Evolutionary conservation across 768 basidiomycete genomes (phyloP).

Genomic region (Lactarius evosmus): DNA sequence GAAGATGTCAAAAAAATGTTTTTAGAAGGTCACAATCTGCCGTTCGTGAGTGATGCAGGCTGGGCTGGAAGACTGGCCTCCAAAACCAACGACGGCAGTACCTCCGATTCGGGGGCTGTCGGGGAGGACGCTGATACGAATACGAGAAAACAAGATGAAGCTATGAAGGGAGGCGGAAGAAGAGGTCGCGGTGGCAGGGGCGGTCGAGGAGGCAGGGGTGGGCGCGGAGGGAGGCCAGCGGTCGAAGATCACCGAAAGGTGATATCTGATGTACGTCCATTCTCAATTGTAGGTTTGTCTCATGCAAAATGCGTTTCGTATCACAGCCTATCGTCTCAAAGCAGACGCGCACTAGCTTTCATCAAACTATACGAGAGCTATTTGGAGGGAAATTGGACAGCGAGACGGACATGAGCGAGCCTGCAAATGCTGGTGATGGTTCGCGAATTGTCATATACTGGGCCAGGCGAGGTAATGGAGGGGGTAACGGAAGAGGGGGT

Average conservation of each 20-base stretch:
- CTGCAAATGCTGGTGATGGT: constrained; percentile 57
- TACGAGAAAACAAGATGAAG: constrained; percentile 31
- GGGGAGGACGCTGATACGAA: constrained; percentile 27
- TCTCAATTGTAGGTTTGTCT: constrained; percentile 23
- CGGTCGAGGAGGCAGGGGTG: constrained; percentile 45
- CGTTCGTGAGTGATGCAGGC: constrained; percentile 67
- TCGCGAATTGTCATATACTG: constrained; percentile 78
- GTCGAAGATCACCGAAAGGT: constrained; percentile 72
- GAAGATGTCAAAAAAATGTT: constrained; percentile 66
- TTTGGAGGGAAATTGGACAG: constrained; percentile 85
- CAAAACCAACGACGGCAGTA: constrained; percentile 32
- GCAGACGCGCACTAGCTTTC: constrained; percentile 74
- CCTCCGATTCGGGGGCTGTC: constrained; percentile 22
- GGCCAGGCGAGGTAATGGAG: constrained; percentile 50
- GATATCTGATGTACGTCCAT: constrained; percentile 67
- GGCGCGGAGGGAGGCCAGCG: constrained; percentile 42
- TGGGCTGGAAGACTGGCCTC: constrained; percentile 57
- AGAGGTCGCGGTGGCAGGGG: constrained; percentile 42
- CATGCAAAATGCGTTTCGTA: constrained; percentile 7
- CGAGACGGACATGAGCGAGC: constrained; percentile 58
- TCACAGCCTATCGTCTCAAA: constrained; percentile 80
- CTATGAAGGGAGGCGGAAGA: constrained; percentile 37
- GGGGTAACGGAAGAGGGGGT: constrained; percentile 48
- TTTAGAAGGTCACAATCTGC: constrained; percentile 78
- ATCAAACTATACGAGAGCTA: constrained; percentile 72